A percentile compares a stretch with the other conserved stretches of the same genome.
Evolutionary conservation across 768 basidiomycete species (phyloP).

Genomic region (Macrolepiota fuliginosa): DNA sequence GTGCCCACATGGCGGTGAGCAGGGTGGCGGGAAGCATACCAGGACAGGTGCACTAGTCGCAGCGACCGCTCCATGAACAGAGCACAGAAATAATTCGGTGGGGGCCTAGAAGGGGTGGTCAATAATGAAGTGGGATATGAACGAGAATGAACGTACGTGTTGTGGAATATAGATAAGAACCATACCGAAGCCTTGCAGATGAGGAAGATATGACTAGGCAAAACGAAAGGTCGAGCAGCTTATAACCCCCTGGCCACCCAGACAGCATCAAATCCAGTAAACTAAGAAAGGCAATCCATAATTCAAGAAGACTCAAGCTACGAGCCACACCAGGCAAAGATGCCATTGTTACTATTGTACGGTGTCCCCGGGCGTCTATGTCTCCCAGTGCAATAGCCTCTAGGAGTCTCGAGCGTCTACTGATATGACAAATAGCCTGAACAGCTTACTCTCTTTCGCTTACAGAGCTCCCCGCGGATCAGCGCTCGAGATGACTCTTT

Average conservation of each 20-base stretch:
- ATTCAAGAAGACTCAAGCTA: background rate
- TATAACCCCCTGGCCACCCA: background rate
- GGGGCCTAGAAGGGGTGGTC: background rate
- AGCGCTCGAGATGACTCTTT: too few species aligned
- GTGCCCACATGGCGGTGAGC: background rate
- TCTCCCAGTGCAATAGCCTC: too few species aligned
- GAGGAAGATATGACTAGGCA: background rate
- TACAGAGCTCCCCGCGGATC: too few species aligned
- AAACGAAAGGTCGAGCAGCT: background rate
- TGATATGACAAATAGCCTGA: too few species aligned
- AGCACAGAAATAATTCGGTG: background rate
- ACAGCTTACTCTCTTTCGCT: too few species aligned
- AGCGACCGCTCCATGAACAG: background rate
- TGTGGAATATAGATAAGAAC: background rate
- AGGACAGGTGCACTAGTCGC: background rate
- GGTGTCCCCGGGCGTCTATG: too few species aligned
- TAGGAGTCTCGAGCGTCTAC: too few species aligned
- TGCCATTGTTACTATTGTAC: too few species aligned
- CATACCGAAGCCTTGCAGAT: background rate
- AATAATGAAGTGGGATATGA: background rate
- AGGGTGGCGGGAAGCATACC: background rate
- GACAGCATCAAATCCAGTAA: too few species aligned
- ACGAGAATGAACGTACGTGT: background rate
- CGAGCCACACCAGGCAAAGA: too few species aligned
- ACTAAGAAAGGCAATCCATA: background rate